Conservation (phyloP, 306 rosid genomes). For the Inga oerstediana region DNA sequence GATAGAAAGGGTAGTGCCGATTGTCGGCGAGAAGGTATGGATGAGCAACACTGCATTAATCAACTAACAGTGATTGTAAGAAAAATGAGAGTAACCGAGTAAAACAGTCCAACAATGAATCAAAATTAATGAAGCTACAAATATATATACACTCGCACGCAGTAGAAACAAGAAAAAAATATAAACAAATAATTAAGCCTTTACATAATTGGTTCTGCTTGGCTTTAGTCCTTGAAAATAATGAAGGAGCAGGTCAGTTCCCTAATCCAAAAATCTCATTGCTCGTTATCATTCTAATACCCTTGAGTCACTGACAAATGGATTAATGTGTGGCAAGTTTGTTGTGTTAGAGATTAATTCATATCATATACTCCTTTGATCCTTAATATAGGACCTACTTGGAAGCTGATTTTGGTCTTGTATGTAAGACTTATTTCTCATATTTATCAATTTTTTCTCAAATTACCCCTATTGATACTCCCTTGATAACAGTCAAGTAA, state of each 20-base stretch:
- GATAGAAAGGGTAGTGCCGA: slow-evolving; percentile 23
- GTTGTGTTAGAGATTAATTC: neutral
- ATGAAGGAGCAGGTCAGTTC: neutral
- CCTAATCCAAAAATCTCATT: neutral
- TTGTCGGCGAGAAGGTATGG: too few species aligned
- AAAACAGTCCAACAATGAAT: too few species aligned
- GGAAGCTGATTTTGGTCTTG: too few species aligned
- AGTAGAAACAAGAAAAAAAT: neutral
- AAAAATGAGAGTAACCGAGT: too few species aligned
- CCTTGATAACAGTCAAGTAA: too few species aligned
- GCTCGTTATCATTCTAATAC: neutral
- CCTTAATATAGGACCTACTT: too few species aligned
- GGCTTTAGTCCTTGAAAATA: neutral
- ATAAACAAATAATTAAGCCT: neutral
- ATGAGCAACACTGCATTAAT: too few species aligned
- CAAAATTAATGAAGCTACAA: too few species aligned
- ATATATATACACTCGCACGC: neutral
- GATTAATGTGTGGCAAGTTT: neutral
- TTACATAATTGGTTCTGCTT: neutral
- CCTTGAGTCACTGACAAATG: neutral
- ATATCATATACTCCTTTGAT: neutral
- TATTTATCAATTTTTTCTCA: too few species aligned
- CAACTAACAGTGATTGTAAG: too few species aligned
- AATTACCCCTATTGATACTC: too few species aligned
- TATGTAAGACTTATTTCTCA: too few species aligned